Evolutionary conservation across 2,329 filamentous ascomycete species (phyloP), one percentile per base, ranked within the genome.

Genomic region (Clonostachys chloroleuca): DNA sequence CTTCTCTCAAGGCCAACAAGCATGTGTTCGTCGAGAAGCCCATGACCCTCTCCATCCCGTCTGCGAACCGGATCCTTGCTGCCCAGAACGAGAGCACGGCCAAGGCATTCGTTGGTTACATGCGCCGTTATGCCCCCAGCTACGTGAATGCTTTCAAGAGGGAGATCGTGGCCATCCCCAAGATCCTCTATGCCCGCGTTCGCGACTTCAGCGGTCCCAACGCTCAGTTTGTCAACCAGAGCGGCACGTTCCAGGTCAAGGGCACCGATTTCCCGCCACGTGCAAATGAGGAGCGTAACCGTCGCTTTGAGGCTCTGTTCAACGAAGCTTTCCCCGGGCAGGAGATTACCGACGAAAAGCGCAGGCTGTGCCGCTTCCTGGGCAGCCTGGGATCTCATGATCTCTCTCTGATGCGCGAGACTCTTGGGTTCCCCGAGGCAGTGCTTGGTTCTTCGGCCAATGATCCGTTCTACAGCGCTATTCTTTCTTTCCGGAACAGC

Each of bases 1-100:
- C 69, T 3, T 77, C 78, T 1, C 63, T 84, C 2, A 51, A 73
- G 46, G 60, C 72, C 16, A 70, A 71, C 46, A 84, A 84, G 59
- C 64, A 75, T 50, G 75, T 77, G 43, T 69, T 85, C 51, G 62
- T 84, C n/a, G 80, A 84, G 56, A 81, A 83, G 51, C 81, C 81
- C 0, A 54, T 81, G 6, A 69, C 76, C 1, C 59, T 83, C 20
- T 74, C 68, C 39, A 56, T 75, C n/a, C 65, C 62, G 6, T 69
- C 70, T 37, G 65, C 71, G 0, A 59, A 73, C 30, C 56, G 61
- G 1, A 73, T 84, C 34, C 59, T 75, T 37, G 54, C 51, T 5
- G 67, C 70, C 3, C 55, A 58, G 20, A 69, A 68, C 0, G 46
- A 65, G 69, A 30, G 24, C 24, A 34, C n/a, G 10, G 5, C 54